Evolutionary conservation across 1,284 basidiomycete species (phyloP), one percentile per base, ranked within the genome.

Genomic region (Ustilago xerochloae): DNA sequence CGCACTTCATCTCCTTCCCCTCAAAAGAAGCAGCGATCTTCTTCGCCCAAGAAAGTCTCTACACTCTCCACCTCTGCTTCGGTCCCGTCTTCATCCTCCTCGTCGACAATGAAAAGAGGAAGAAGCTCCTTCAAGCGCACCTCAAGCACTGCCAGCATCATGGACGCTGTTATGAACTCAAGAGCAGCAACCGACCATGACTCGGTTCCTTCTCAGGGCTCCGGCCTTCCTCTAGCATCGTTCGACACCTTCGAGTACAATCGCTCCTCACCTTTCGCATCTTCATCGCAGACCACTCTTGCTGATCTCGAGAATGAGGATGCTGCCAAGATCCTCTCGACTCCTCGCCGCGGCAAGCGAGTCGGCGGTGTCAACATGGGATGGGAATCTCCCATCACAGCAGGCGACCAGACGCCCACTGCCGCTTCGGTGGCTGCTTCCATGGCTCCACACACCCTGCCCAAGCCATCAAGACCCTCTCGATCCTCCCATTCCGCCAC

Each of bases 341-440:
- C 73, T 1, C 73, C 73, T 36, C 59, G 73, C 4, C 61, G 73
- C 20, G 73, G 73, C 39, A 73, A 70, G 56, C 51, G 73, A 26
- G 61, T 76, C 16, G 73, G 69, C 33, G 63, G 72, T 24, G 73
- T 76, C 38, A 22, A 76, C 57, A 72, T 76, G 73, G 73, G 73
- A n/a, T 76, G 73, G 73, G 50, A 49, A 33, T 69, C 66, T 13
- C 71, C 71, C 36, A 30, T 74, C 6, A 47, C 26, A n/a, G n/a
- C n/a, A 9, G 52, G 47, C 32, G 66, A 63, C 26, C 60, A 38
- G 2, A 69, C 66, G 3, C 62, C 60, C 16, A 59, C 57, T 6
- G 49, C 57, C 35, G 47, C 64, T 35, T 50, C 59, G 7, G 50
- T 63, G 28, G 52, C 60, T 22, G 61, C 53, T 22, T 41, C 57